Evolutionary conservation across 208 protist genomes (phyloP).

Genomic region (Wallacemonas sp.): DNA sequence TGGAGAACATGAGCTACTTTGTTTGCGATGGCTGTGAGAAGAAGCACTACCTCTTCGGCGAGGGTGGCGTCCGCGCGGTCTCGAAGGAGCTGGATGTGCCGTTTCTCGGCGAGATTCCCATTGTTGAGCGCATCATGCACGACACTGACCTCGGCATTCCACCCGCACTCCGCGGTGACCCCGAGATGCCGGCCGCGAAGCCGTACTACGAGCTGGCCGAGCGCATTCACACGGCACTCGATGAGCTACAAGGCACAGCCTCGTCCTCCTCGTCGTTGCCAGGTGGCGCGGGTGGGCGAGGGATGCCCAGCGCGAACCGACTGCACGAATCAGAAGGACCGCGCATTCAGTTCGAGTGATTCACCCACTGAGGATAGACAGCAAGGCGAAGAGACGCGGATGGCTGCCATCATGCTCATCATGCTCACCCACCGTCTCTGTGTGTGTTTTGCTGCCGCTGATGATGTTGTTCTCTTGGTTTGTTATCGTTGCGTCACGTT

Average conservation of each 20-base stretch:
- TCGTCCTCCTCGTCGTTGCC: background rate
- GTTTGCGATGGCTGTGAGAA: slow-evolving; percentile 91
- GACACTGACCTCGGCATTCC: slow-evolving; percentile 92
- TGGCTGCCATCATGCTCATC: no score
- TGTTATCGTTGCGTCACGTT: no score
- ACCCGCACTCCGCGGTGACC: slow-evolving; percentile 84
- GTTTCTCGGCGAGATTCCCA: slow-evolving; percentile 93
- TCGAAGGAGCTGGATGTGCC: slow-evolving; percentile 88
- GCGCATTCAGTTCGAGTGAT: slow-evolving; percentile 50
- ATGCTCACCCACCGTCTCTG: no score
- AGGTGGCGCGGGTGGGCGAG: background rate
- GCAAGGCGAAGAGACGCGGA: no score
- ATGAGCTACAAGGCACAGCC: slow-evolving; percentile 5
- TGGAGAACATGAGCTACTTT: slow-evolving; percentile 98
- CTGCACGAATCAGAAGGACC: slow-evolving; percentile 27
- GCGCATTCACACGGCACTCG: slow-evolving; percentile 42
- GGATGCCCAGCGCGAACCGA: background rate
- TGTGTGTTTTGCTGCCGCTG: no score
- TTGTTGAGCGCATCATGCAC: slow-evolving; percentile 89
- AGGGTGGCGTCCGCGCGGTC: slow-evolving; percentile 81
- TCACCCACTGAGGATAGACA: no score
- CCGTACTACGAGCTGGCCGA: slow-evolving; percentile 83
- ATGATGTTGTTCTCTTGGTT: no score
- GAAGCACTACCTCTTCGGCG: slow-evolving; percentile 93
- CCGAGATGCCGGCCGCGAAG: slow-evolving; percentile 55